Conservation (phyloP, 352 stramenopile genomes). For the Pythium aristosporum region DNA sequence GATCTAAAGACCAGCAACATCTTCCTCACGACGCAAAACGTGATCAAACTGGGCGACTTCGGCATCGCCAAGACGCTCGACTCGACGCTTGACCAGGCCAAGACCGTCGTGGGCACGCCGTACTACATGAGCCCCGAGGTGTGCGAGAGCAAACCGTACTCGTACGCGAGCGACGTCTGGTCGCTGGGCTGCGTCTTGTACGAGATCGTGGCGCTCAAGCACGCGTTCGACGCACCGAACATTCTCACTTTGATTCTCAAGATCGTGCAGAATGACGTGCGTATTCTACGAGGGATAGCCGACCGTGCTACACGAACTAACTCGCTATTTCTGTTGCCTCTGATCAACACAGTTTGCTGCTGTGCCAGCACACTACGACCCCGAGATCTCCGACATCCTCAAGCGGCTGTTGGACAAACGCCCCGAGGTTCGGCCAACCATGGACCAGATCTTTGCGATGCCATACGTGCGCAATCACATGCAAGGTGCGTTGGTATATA, state of each 20-base stretch:
- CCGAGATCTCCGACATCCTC: conserved; percentile 53
- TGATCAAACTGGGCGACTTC: conserved; percentile 93
- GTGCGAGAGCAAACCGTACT: conserved; percentile 92
- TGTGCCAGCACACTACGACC: conserved; percentile 58
- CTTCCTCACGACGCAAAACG: conserved; percentile 81
- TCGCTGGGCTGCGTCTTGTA: conserved; percentile 91
- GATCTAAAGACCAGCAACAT: conserved; percentile 96
- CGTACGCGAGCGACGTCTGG: conserved; percentile 92
- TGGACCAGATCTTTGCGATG: conserved; percentile 74
- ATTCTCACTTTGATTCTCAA: conserved; percentile 83
- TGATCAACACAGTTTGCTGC: conserved; percentile 37
- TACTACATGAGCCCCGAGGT: conserved; percentile 95
- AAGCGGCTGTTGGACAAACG: conserved; percentile 61
- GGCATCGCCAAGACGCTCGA: conserved; percentile 89
- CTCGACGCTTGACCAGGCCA: conserved; percentile 82
- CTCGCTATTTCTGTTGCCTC: too few relatives aligned
- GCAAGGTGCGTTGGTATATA: conserved; percentile 34
- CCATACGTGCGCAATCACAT: conserved; percentile 79
- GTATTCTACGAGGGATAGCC: background rate
- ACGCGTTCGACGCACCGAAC: conserved; percentile 84
- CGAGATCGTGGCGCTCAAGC: conserved; percentile 83
- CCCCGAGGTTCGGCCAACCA: conserved; percentile 56
- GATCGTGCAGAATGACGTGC: conserved; percentile 79
- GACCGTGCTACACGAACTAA: too few relatives aligned
- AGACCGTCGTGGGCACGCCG: conserved; percentile 90